Conservation (phyloP, 176 grass and related monocot species). For the Oryza punctata region DNA sequence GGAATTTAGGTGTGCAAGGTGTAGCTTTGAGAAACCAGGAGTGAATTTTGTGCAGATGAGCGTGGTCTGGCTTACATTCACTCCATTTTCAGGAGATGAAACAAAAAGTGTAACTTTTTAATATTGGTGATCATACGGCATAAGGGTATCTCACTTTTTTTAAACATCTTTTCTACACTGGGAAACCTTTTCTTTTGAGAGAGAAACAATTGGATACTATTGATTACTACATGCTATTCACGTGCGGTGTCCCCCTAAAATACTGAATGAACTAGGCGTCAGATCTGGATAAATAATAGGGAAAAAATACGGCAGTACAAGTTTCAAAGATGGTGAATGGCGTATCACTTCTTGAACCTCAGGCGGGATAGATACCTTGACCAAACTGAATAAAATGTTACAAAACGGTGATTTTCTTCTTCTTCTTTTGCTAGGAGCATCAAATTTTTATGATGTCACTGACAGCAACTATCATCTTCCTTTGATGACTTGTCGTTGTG, state of each 20-base stretch:
- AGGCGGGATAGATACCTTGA: background rate
- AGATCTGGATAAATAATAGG: background rate
- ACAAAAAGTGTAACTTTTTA: background rate
- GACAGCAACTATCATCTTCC: background rate
- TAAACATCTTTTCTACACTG: background rate
- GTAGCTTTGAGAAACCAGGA: background rate
- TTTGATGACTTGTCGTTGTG: background rate
- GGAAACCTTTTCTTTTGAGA: background rate
- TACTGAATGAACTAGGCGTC: background rate
- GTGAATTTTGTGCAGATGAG: background rate
- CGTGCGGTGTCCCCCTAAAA: background rate
- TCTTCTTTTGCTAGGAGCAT: background rate
- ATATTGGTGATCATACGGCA: background rate
- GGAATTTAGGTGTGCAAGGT: background rate
- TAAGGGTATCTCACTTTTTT: constrained; percentile 15
- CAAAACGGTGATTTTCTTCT: background rate
- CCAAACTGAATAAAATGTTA: background rate
- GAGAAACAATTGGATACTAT: constrained; percentile 2
- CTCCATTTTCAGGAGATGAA: background rate
- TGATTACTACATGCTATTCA: constrained; percentile 42
- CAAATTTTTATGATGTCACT: background rate
- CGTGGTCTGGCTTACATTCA: background rate
- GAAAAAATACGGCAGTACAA: background rate
- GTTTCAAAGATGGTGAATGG: background rate
- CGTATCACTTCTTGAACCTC: background rate